Evolutionary conservation across 352 stramenopile genomes (phyloP).

Genomic region (Stephanocyclus meneghinianus): DNA sequence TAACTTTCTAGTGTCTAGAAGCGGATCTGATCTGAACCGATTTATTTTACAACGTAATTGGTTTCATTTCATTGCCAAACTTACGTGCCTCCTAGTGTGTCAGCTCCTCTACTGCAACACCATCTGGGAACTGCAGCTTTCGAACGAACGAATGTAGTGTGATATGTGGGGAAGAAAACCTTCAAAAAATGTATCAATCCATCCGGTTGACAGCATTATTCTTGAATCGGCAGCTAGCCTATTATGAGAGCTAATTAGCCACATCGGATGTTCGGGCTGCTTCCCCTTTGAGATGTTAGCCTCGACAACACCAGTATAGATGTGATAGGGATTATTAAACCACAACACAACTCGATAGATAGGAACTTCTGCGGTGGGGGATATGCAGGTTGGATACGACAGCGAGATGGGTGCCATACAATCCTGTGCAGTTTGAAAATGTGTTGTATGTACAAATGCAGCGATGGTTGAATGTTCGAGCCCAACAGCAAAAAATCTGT

Average conservation of each 20-base stretch:
- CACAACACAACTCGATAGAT: conserved; percentile 19
- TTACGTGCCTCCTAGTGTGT: too few species aligned
- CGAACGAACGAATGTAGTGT: conserved; percentile 5
- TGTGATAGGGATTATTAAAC: conserved; percentile 23
- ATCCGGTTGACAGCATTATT: conserved; percentile 10
- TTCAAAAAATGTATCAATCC: conserved; percentile 24
- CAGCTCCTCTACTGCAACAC: too few species aligned
- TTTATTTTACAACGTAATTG: too few species aligned
- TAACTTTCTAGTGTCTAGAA: too few species aligned
- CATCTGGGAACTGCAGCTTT: too few species aligned
- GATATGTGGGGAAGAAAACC: conserved; percentile 14
- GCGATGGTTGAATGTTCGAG: conserved; percentile 15
- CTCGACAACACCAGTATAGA: conserved; percentile 19
- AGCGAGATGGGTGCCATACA: not conserved
- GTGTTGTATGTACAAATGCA: conserved; percentile 16
- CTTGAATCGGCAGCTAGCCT: not conserved
- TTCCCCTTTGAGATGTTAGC: conserved; percentile 15
- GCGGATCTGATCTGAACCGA: too few species aligned
- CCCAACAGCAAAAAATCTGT: conserved; percentile 14
- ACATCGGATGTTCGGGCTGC: conserved; percentile 17
- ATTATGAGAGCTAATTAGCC: conserved; percentile 11
- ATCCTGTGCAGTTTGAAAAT: conserved; percentile 8
- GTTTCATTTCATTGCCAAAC: too few species aligned
- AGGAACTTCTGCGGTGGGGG: conserved; percentile 1
- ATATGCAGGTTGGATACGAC: conserved; percentile 8